Evolutionary conservation across 768 basidiomycete genomes (phyloP).

Genomic region (Boletus tylopilopsis): DNA sequence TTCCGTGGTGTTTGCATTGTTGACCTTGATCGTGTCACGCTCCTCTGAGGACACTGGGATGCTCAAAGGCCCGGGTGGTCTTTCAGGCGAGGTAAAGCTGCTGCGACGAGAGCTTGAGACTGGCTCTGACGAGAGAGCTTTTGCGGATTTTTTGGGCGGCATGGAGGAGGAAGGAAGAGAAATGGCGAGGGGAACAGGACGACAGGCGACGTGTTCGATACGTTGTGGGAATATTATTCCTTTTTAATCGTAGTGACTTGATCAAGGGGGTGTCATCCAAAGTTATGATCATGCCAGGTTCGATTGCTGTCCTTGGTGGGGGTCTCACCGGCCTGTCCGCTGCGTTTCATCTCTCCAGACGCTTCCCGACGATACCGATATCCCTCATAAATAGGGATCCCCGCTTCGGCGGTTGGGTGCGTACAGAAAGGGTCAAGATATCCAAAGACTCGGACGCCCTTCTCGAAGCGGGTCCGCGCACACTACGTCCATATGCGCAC

Average conservation of each 20-base stretch:
- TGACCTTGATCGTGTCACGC: conserved; percentile 58
- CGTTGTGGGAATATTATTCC: conserved; percentile 18
- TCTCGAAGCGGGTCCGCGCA: conserved; percentile 85
- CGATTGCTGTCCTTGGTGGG: conserved; percentile 72
- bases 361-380: conserved; percentile 56
- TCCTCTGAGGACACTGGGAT: conserved; percentile 40
- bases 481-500: conserved; percentile 72
- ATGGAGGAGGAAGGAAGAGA: conserved; percentile 10
- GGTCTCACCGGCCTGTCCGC: conserved; percentile 80
- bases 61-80: conserved; percentile 54
- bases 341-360: conserved; percentile 70
- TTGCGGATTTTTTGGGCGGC: conserved; percentile 19
- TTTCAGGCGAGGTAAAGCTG: conserved; percentile 29
- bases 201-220: conserved; percentile 22
- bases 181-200: not conserved
- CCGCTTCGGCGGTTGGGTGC: conserved; percentile 85
- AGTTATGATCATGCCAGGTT: conserved; percentile 11
- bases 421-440: conserved; percentile 47
- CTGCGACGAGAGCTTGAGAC: conserved; percentile 22
- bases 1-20: conserved; percentile 53
- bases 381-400: conserved; percentile 64
- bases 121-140: conserved; percentile 10
- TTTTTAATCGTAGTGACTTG: not conserved
- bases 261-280: not conserved
- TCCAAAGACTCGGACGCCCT: conserved; percentile 43